phyloP scores from a whole-genome alignment of 208 protist genomes.

The Sergeia podlipaevii region DNA sequence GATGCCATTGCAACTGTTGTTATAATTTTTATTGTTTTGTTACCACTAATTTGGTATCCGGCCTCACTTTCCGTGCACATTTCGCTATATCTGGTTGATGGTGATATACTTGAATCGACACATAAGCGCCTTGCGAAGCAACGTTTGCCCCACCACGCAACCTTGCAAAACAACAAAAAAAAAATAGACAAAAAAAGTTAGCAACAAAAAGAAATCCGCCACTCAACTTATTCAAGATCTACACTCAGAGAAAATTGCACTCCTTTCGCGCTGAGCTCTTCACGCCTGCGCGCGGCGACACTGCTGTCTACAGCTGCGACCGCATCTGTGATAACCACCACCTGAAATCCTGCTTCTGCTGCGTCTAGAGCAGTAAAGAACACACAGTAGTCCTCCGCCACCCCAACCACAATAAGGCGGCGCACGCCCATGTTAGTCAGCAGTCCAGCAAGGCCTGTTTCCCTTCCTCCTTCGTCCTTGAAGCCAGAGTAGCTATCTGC shows the following conservation, averaged over 20 bases:
- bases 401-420: slow-evolving; percentile 61
- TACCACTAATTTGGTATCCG: no score
- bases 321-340: slow-evolving; percentile 56
- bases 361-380: slow-evolving; percentile 54
- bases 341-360: slow-evolving; percentile 23
- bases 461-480: slow-evolving; percentile 22
- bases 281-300: background rate
- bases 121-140: no score
- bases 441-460: slow-evolving; percentile 35
- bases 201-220: background rate
- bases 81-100: no score
- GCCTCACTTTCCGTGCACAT: no score
- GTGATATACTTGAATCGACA: no score
- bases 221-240: background rate
- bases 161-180: background rate
- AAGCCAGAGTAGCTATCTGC: slow-evolving; percentile 73
- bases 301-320: slow-evolving; percentile 23
- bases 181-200: slow-evolving; percentile 1
- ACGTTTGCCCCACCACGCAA: no score
- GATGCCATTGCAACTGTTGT: no score
- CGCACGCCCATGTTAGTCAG: slow-evolving; percentile 31
- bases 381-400: slow-evolving; percentile 74
- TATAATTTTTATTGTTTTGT: no score
- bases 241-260: background rate
- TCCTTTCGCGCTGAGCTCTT: slow-evolving; percentile 5